Evolutionary conservation across 305 asterid genomes (phyloP).

Genomic region (Fraxinus paxiana): DNA sequence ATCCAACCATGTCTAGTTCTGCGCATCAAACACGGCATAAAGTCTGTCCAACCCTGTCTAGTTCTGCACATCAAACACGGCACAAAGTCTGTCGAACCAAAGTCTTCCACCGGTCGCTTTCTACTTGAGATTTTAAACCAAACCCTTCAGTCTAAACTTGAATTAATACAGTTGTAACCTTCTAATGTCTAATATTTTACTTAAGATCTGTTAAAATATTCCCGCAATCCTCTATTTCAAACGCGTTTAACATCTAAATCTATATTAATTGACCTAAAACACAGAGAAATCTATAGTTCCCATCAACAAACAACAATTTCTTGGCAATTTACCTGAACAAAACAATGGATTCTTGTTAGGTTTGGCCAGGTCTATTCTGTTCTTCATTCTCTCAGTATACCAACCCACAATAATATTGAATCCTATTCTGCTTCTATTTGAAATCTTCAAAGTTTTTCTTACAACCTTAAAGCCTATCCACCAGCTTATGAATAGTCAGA

Average conservation of each 20-base stretch:
- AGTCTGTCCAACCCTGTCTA: neutral
- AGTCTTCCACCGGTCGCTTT: conserved; percentile 31
- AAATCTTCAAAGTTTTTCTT: neutral
- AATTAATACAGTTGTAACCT: conserved; percentile 25
- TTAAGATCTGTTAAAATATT: neutral
- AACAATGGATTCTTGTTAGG: neutral
- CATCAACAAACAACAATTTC: conserved; percentile 24
- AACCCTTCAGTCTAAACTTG: neutral
- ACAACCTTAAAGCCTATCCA: conserved; percentile 8
- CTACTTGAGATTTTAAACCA: conserved; percentile 18
- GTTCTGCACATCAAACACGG: conserved; percentile 6
- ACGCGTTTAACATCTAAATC: conserved; percentile 16
- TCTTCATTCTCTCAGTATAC: conserved; percentile 5
- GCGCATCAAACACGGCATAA: neutral
- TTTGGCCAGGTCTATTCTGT: neutral
- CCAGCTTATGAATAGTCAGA: conserved; percentile 25
- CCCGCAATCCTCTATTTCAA: conserved; percentile 8
- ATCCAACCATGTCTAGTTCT: neutral
- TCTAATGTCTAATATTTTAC: conserved; percentile 28
- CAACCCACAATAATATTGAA: neutral
- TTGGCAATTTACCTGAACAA: neutral
- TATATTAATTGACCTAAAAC: neutral
- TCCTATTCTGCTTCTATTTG: conserved; percentile 2
- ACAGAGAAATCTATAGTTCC: neutral
- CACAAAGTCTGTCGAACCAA: conserved; percentile 1